Conservation (phyloP, 169 alveolate genomes). For the Hammondia hammondi region DNA sequence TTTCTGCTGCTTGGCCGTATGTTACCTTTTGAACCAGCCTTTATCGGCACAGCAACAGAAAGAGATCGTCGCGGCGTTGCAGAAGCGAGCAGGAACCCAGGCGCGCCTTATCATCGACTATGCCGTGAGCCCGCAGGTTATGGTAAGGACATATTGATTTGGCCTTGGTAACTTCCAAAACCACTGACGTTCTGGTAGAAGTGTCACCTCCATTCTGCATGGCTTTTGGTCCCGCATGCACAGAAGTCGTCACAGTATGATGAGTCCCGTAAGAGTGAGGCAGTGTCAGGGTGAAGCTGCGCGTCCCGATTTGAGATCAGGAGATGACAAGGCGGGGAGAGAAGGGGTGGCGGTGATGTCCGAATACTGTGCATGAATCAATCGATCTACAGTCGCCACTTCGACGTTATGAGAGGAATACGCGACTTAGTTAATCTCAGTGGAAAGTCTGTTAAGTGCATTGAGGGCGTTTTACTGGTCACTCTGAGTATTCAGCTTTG, state of each 20-base stretch:
- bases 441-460: too few relatives aligned
- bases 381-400: not conserved
- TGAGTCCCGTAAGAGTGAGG: too few relatives aligned
- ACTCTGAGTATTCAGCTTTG: not conserved
- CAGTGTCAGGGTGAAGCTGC: too few relatives aligned
- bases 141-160: not conserved
- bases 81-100: slow-evolving; percentile 41
- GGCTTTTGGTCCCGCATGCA: not conserved
- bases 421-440: too few relatives aligned
- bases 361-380: not conserved
- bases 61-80: slow-evolving; percentile 49
- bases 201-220: not conserved
- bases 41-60: slow-evolving; percentile 12
- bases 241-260: not conserved
- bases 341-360: too few relatives aligned
- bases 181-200: not conserved
- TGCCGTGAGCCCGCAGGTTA: not conserved
- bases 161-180: not conserved
- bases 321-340: too few relatives aligned
- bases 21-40: not conserved
- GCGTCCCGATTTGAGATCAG: too few relatives aligned
- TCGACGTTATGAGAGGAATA: too few relatives aligned
- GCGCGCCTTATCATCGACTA: slow-evolving; percentile 16
- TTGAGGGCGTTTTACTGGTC: not conserved
- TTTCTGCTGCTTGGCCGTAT: too few relatives aligned